Evolutionary conservation across 1,139 yeast genomes (phyloP).

Genomic region (Yamadazyma atlantica): DNA sequence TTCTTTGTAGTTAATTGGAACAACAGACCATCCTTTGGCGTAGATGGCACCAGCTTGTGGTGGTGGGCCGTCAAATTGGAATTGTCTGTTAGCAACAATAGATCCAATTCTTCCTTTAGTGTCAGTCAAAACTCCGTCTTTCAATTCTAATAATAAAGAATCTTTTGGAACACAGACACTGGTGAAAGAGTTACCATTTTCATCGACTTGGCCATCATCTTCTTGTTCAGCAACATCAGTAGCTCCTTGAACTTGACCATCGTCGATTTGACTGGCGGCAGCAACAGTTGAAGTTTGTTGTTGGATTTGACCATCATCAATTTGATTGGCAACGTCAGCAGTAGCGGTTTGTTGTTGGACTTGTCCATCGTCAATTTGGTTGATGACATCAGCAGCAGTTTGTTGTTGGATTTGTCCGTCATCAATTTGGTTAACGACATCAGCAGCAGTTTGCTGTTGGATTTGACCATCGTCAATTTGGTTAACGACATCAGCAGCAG

Average conservation of each 20-base stretch:
- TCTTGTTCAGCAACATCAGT: conserved; percentile 6
- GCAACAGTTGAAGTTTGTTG: conserved; percentile 21
- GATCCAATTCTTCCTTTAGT: conserved; percentile 38
- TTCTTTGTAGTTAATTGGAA: conserved; percentile 25
- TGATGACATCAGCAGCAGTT: conserved; percentile 27
- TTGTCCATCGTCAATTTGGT: conserved; percentile 34
- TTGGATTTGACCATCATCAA: conserved; percentile 21
- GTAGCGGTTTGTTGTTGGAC: conserved; percentile 30
- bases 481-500: conserved; percentile 31
- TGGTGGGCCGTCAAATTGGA: conserved; percentile 48
- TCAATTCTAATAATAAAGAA: conserved; percentile 29
- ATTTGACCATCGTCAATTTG: conserved; percentile 39
- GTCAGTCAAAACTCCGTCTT: conserved; percentile 31
- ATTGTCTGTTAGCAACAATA: conserved; percentile 46
- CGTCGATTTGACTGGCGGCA: conserved; percentile 35
- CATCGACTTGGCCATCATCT: conserved; percentile 5
- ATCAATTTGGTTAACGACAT: conserved; percentile 49
- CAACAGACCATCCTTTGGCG: conserved; percentile 41
- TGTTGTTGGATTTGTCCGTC: conserved; percentile 64
- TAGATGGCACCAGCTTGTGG: conserved; percentile 44
- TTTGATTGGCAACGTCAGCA: conserved; percentile 32
- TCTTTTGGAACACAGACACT: conserved; percentile 25
- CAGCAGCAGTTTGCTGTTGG: conserved; percentile 36
- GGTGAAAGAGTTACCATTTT: conserved; percentile 9
- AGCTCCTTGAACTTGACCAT: conserved; percentile 38